These are phyloP conservation scores for Monosporascus sp. DNA, from an alignment of 2,329 filamentous ascomycete genomes.

Conservation along the genomic window DNA sequence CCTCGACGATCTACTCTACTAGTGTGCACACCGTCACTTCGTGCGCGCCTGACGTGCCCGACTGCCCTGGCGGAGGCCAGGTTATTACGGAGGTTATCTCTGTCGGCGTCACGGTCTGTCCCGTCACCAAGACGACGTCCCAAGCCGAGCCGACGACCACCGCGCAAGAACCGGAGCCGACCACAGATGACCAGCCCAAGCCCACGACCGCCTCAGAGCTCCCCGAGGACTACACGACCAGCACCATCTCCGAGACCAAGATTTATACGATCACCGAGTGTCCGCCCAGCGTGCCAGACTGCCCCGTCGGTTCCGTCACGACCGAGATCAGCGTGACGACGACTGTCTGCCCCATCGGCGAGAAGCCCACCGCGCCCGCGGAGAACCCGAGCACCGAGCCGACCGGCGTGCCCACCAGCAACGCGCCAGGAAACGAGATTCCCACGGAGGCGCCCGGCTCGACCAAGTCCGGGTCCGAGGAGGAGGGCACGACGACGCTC, in stretches of 20 bases:
- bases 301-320: conserved; percentile 22
- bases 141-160: neutral
- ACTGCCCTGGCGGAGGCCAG: conserved; percentile 15
- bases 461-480: neutral
- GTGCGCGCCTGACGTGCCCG: conserved; percentile 10
- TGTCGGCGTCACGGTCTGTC: conserved; percentile 17
- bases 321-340: conserved; percentile 26
- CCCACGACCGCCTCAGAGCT: conserved; percentile 1
- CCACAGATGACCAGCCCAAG: conserved; percentile 1
- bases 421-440: conserved; percentile 2
- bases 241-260: conserved; percentile 22
- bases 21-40: conserved; percentile 18
- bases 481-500: neutral
- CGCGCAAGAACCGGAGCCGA: neutral
- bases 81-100: conserved; percentile 20
- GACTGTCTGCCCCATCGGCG: conserved; percentile 26
- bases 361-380: conserved; percentile 8
- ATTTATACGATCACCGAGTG: conserved; percentile 29
- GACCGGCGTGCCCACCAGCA: conserved; percentile 7
- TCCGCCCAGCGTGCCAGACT: conserved; percentile 23
- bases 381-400: conserved; percentile 6
- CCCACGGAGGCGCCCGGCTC: neutral
- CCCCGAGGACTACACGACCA: conserved; percentile 16
- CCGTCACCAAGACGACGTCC: conserved; percentile 7
- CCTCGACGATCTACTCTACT: conserved; percentile 29